Evolutionary conservation across 805 yeast genomes (phyloP).

Genomic region (Hanseniaspora taiwanica): DNA sequence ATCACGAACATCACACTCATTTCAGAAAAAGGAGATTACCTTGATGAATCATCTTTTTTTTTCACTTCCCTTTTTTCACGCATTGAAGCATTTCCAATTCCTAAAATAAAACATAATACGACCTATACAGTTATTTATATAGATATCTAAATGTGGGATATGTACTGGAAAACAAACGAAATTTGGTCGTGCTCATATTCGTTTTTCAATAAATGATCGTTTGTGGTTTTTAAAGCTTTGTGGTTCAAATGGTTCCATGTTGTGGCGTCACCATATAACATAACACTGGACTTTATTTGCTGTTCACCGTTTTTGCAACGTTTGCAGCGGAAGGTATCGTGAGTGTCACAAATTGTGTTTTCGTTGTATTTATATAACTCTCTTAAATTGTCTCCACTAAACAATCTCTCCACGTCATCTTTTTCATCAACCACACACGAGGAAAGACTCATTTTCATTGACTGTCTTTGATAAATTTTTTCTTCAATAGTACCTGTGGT

Average conservation of each 20-base stretch:
- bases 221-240: slow-evolving; percentile 45
- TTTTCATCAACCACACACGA: slow-evolving; percentile 96
- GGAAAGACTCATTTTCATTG: slow-evolving; percentile 83
- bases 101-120: too few relatives aligned
- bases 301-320: slow-evolving; percentile 63
- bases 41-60: too few relatives aligned
- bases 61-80: too few relatives aligned
- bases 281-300: slow-evolving; percentile 53
- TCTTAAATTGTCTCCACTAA: slow-evolving; percentile 67
- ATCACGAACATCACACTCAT: too few relatives aligned
- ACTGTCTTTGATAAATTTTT: slow-evolving; percentile 88
- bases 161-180: slow-evolving; percentile 82
- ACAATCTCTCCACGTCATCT: slow-evolving; percentile 86
- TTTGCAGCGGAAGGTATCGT: slow-evolving; percentile 79
- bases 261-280: slow-evolving; percentile 95
- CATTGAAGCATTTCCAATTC: too few relatives aligned
- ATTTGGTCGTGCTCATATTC: slow-evolving; percentile 60
- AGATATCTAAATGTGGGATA: slow-evolving; percentile 44
- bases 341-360: slow-evolving; percentile 74
- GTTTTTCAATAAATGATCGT: slow-evolving; percentile 65
- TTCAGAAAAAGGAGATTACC: too few relatives aligned
- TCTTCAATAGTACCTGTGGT: slow-evolving; percentile 94
- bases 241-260: slow-evolving; percentile 89
- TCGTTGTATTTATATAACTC: slow-evolving; percentile 61
- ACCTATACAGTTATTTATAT: neutral